A percentile compares a stretch with the other conserved stretches of the same genome.
Evolutionary conservation across 23 red algal genomes (phyloP).

Genomic region (Agarophyton chilense): DNA sequence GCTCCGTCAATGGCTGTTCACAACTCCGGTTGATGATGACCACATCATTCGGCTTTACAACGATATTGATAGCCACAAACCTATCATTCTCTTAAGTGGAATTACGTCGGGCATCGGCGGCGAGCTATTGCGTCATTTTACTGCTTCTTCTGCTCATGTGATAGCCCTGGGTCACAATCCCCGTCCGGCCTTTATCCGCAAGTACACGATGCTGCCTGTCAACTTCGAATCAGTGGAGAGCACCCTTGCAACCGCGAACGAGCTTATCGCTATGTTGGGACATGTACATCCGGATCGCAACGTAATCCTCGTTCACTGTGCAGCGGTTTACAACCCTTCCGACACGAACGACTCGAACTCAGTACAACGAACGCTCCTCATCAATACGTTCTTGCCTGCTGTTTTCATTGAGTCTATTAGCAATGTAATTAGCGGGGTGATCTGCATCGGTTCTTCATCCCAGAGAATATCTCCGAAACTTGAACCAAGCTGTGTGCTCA

Average conservation of each 20-base stretch:
- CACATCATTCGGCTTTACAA: background rate
- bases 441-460: slow-evolving; percentile 51
- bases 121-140: slow-evolving; percentile 21
- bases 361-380: slow-evolving; percentile 24
- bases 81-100: slow-evolving; percentile 45
- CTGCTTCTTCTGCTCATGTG: background rate
- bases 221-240: slow-evolving; percentile 33
- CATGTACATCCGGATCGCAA: background rate
- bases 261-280: background rate
- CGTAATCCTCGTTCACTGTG: slow-evolving; percentile 39
- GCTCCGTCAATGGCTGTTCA: slow-evolving; percentile 41
- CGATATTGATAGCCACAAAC: background rate
- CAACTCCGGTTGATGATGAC: background rate
- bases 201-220: background rate
- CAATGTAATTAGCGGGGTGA: slow-evolving; percentile 9
- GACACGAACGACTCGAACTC: background rate
- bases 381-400: slow-evolving; percentile 33
- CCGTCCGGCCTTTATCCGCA: background rate
- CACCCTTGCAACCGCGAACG: background rate
- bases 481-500: background rate
- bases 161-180: slow-evolving; percentile 15
- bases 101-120: slow-evolving; percentile 51
- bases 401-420: slow-evolving; percentile 25
- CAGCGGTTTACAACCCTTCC: slow-evolving; percentile 48
- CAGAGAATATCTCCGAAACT: slow-evolving; percentile 27